phyloP scores from a whole-genome alignment of 2,329 filamentous ascomycete species.

The Tolypocladium ovalisporum region DNA sequence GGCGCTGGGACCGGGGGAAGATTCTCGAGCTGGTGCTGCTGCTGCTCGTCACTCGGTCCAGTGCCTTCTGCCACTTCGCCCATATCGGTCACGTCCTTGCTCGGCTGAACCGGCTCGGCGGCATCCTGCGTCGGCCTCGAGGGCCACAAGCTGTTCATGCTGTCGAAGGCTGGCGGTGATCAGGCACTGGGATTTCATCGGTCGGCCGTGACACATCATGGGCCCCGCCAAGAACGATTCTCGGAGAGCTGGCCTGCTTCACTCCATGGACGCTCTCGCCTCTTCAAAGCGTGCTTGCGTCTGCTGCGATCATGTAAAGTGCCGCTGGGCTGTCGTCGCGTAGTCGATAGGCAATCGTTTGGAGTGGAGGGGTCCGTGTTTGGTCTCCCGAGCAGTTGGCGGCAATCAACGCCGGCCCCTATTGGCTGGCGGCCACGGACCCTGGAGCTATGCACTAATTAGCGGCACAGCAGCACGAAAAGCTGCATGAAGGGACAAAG shows the following conservation, averaged over 20 bases:
- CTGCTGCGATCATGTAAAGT: background rate
- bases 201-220: conserved; percentile 7
- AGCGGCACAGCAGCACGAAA: background rate
- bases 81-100: conserved; percentile 30
- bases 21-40: conserved; percentile 20
- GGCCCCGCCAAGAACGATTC: conserved; percentile 1
- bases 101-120: conserved; percentile 15
- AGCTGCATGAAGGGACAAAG: background rate
- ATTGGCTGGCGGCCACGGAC: background rate
- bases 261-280: background rate
- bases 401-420: background rate
- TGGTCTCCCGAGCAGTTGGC: background rate
- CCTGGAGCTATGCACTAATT: background rate
- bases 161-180: conserved; percentile 10
- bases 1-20: conserved; percentile 12
- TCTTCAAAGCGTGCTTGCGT: background rate
- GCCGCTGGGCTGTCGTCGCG: background rate
- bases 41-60: conserved; percentile 20
- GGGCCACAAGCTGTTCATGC: conserved; percentile 35
- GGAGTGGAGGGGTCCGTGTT: background rate
- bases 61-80: conserved; percentile 21
- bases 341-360: background rate
- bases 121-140: conserved; percentile 22
- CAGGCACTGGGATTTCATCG: conserved; percentile 1
- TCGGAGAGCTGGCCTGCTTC: background rate